Base-by-base conservation (phyloP, 148 eudicot species). In the Heliosperma pusillum region DNA sequence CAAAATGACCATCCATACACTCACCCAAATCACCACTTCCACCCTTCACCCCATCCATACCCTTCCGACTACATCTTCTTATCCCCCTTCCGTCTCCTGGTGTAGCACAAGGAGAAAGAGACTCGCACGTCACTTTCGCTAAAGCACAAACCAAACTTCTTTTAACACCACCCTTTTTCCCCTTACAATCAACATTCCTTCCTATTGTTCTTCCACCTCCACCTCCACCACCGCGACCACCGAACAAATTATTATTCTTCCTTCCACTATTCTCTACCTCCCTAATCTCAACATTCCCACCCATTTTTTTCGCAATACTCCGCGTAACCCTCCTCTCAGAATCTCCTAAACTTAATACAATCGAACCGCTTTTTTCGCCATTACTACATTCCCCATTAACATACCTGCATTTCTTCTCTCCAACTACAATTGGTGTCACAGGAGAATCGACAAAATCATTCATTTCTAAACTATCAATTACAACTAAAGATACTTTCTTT, bases 381-480 rank as follows among this genome's bases (percentile, higher is more conserved):
- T 45, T 76, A 62, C 55, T 45, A 47, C 24, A 67, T 21, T 59
- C 16, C 65, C 69, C 53, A 19, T 30, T 9, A 53, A 26, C 5
- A 8, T 47, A 59, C 53, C 57, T 63, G 3, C 25, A 44, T 56
- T 71, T 76, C 61, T 60, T 71, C 58, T 9, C 77, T 5, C 66
- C 61, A 42, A 58, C 70, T 44, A 80, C 64, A 71, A 65, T 22
- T 19, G 82, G 79, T 5, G 80, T 81, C 44, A 69, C 77, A 27
- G 83, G 83, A 73, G 52, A 66, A 50, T 36, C 76, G 53, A 53
- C 75, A 69, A 53, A 5, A 50, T 40, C 64, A 44, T 13, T 9
- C 77, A 21, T 40, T 36, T 33, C 56, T 60, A 29, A 30, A 24
- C 50, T 60, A 12, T 69, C 59, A n/a, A 25, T 53, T 24, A 42